Percentiles rank a stretch among this genome's conserved stretches.
phyloP scores from a whole-genome alignment of 352 stramenopile genomes.

The Phytophthora foliorum region DNA sequence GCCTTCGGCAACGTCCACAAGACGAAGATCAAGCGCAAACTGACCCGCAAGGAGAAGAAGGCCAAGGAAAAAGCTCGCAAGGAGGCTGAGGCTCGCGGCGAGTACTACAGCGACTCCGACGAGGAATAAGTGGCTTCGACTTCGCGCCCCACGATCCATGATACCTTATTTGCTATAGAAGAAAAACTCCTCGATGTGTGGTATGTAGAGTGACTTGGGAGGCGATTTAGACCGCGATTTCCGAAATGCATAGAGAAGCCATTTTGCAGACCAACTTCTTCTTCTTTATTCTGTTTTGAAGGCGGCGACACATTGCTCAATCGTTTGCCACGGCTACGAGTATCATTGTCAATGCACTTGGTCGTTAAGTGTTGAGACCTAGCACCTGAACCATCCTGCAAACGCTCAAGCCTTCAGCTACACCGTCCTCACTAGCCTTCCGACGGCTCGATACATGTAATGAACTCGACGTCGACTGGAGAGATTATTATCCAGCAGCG shows the following conservation, averaged over 20 bases:
- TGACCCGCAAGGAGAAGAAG: slow-evolving; percentile 92
- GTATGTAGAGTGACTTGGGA: slow-evolving; percentile 53
- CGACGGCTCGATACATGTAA: too few species aligned
- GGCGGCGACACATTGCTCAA: too few species aligned
- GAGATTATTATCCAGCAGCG: slow-evolving; percentile 14
- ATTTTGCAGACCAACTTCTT: slow-evolving; percentile 34
- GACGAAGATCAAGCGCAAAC: slow-evolving; percentile 92
- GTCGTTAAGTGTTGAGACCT: too few species aligned
- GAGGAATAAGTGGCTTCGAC: slow-evolving; percentile 61
- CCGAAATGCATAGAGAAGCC: slow-evolving; percentile 42
- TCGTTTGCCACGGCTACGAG: too few species aligned
- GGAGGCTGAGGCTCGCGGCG: slow-evolving; percentile 85
- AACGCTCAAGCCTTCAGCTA: too few species aligned
- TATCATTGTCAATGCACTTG: too few species aligned
- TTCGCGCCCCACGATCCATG: slow-evolving; percentile 38
- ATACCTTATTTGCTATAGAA: slow-evolving; percentile 58
- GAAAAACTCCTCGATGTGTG: slow-evolving; percentile 43
- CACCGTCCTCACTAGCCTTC: too few species aligned
- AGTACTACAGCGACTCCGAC: slow-evolving; percentile 88
- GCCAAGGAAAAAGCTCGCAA: slow-evolving; percentile 91
- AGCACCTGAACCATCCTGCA: too few species aligned
- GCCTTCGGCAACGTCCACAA: slow-evolving; percentile 89
- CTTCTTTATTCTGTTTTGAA: slow-evolving; percentile 6
- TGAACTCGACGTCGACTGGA: slow-evolving; percentile 5
- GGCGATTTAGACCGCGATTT: slow-evolving; percentile 43